Base-by-base conservation (phyloP, 2,329 filamentous ascomycete genomes). In the Xylariomycetidae sp. region DNA sequence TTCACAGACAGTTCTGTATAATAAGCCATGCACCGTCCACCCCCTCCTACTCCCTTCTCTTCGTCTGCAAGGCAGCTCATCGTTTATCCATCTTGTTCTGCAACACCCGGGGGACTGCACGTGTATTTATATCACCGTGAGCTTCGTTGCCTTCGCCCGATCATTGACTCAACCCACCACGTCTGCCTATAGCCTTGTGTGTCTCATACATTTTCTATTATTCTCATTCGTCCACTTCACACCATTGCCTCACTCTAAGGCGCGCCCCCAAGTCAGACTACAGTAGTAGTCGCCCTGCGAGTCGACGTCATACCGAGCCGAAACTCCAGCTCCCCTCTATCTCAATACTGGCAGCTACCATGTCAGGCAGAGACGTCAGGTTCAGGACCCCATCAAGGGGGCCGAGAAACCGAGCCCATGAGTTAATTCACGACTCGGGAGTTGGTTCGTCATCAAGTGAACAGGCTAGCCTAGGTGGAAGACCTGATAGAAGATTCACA, bases 371-470 rank as follows among this genome's bases (percentile, higher is more conserved):
- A n/a, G 20, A 23, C n/a, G n/a, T 23, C 20, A 40, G 26, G 17
- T 33, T 34, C 33, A 23, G 47, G 18, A 26, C 39, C 15, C 27
- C 42, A 12, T 25, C 31, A 23, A 46, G 36, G 34, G 38, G 26
- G 20, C 30, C 11, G 38, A 49, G 32, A 32, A 29, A 33, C 16
- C 41, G 44, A 40, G 37, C 39, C 34, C 34, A 35, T 19, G 46
- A 48, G 18, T 33, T 19, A n/a, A 38, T 30, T 31, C 42, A 45
- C 23, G 50, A 54, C 38, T 54, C 50, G 17, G 50, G 50, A 30
- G 31, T 54, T 23, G 51, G 51, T 42, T 54, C 51, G 39, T 54
- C 45, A 33, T 53, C 50, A 31, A 54, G 50, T 49, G 50, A 46
- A 19, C 47, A 51, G 27, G 45, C 45, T 42, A 48, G 49, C 30